Evolutionary conservation across 768 basidiomycete species (phyloP), one percentile per base, ranked within the genome.

Genomic region (Pleurotus sapidus): DNA sequence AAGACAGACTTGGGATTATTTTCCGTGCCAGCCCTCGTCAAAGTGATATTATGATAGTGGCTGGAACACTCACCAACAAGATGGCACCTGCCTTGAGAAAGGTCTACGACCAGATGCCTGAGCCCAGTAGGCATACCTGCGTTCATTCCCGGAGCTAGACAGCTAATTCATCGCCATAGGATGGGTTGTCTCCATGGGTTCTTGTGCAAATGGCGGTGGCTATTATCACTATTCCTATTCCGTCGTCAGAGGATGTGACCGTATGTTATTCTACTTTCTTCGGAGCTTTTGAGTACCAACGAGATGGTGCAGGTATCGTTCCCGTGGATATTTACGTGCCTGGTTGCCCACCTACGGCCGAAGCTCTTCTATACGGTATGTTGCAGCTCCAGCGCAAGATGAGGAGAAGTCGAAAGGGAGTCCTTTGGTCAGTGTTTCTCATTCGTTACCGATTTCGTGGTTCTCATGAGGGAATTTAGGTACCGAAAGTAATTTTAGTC

Each of bases 141-240:
- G 9, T 56, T 30, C 34, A 15, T 38, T 11, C 5, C 27, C 27
- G 23, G 5, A 37, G 48, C 24, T 15, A 3, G 15, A 39, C 30
- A 48, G 46, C 39, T 56, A 12, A 23, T 18, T 45, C 50, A 42
- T 38, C 42, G 15, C n/a, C 53, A 61, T 46, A 86, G 91, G 96
- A 67, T 99, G 97, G 97, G 97, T 99, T 57, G 91, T 99, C 68
- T 98, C 96, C 23, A 98, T 99, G 97, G 97, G 97, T 46, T 98
- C 96, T 4, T 99, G 97, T 72, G 97, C 97, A 15, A 98, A 98
- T 71, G 97, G 97, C 27, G 94, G 95, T 56, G 95, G 94, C 14
- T 95, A 95, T 77, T 95, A 95, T 72, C 95, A 96, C 75, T 97
- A 98, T 72, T 97, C 96, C 24, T 99, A 99, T 74, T 95, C 95